Evolutionary conservation across 1,284 basidiomycete species (phyloP).

Genomic region (Cutaneotrichosporon cavernicola): DNA sequence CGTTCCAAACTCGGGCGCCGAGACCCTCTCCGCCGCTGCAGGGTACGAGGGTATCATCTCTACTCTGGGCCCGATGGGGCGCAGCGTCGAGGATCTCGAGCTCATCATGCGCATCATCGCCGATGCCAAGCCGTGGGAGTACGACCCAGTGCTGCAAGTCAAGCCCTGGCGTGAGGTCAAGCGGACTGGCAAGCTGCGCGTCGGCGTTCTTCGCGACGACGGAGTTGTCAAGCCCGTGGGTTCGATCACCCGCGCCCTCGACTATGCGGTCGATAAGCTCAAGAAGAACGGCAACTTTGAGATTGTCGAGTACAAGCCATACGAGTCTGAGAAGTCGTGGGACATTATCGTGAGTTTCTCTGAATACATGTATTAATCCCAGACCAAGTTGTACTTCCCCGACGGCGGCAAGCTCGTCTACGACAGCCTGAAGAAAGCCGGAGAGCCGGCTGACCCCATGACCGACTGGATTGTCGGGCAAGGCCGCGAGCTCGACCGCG

Average conservation of each 20-base stretch:
- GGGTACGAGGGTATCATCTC: constrained; percentile 42
- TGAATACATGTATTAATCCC: background rate
- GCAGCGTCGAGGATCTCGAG: constrained; percentile 42
- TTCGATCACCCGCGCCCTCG: constrained; percentile 49
- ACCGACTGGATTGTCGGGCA: constrained; percentile 39
- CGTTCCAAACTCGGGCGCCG: constrained; percentile 43
- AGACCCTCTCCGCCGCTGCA: constrained; percentile 21
- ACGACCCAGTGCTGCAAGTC: constrained; percentile 30
- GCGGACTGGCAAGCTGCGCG: background rate
- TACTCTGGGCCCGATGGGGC: constrained; percentile 44
- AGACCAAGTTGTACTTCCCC: constrained; percentile 40
- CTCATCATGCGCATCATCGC: constrained; percentile 45
- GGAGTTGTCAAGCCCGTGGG: constrained; percentile 42
- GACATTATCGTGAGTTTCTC: constrained; percentile 25
- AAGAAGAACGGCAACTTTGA: constrained; percentile 24
- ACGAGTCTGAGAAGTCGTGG: constrained; percentile 27
- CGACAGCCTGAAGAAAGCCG: constrained; percentile 25
- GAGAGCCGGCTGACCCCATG: constrained; percentile 41
- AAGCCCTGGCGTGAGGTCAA: constrained; percentile 37
- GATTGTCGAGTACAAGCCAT: constrained; percentile 35
- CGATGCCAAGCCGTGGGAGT: constrained; percentile 41
- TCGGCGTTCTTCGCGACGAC: background rate
- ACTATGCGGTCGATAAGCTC: constrained; percentile 35
- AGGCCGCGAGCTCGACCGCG: constrained; percentile 8
- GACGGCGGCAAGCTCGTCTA: constrained; percentile 34